Conservation (phyloP, 139 green algal species). For the Zygnema cylindricum region DNA sequence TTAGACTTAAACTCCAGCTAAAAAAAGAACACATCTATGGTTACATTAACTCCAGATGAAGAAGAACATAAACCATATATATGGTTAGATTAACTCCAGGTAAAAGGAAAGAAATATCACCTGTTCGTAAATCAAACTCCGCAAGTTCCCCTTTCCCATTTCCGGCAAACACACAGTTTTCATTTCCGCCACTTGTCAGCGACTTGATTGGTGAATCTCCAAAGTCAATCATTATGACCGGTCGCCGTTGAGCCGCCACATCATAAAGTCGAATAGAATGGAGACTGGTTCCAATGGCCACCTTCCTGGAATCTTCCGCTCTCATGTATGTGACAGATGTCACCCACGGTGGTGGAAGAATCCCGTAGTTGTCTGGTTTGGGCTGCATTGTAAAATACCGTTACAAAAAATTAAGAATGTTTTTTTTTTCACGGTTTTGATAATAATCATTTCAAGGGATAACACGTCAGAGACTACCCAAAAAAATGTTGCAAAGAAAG, state of each 20-base stretch:
- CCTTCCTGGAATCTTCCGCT: neutral
- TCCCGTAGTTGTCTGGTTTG: conserved; percentile 21
- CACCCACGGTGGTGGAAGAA: conserved; percentile 10
- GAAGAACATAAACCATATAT: too few relatives aligned
- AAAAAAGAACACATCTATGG: too few relatives aligned
- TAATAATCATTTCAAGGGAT: too few relatives aligned
- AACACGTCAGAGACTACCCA: too few relatives aligned
- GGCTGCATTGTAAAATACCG: too few relatives aligned
- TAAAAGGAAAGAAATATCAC: too few relatives aligned
- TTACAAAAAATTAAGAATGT: too few relatives aligned
- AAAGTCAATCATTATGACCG: conserved; percentile 7
- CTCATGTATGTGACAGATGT: conserved; percentile 4
- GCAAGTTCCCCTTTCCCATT: neutral
- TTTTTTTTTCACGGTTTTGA: too few relatives aligned
- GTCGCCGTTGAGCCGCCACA: conserved; percentile 6
- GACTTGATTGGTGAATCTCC: conserved; percentile 11
- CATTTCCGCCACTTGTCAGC: neutral
- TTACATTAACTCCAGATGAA: too few relatives aligned
- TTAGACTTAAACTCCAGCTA: too few relatives aligned
- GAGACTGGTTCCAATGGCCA: conserved; percentile 4
- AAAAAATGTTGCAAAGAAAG: too few relatives aligned
- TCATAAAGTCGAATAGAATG: conserved; percentile 27
- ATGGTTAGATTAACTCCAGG: too few relatives aligned
- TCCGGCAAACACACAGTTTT: neutral
- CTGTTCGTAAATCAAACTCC: neutral